phyloP scores from a whole-genome alignment of 306 rosid species.

The Sicyos baderoa region DNA sequence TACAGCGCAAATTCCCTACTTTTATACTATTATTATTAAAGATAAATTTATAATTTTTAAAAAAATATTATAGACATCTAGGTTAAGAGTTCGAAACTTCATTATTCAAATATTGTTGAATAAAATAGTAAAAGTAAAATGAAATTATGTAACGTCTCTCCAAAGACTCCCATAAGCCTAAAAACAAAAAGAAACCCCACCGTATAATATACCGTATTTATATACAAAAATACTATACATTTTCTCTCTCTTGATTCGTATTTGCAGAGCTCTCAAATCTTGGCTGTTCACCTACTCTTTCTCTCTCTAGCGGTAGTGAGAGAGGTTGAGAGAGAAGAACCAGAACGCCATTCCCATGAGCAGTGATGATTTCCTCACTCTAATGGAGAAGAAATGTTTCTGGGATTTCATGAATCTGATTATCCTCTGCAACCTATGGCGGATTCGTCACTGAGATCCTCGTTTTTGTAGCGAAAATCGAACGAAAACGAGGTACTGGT shows the following conservation, averaged over 20 bases:
- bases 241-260: not conserved
- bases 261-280: conserved; percentile 20
- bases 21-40: too few relatives aligned
- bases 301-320: conserved; percentile 11
- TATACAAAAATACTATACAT: not conserved
- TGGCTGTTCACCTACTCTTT: conserved; percentile 9
- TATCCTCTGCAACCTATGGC: conserved; percentile 12
- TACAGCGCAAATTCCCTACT: too few relatives aligned
- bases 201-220: not conserved
- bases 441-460: conserved; percentile 15
- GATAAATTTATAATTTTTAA: too few relatives aligned
- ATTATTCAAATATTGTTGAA: too few relatives aligned
- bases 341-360: not conserved
- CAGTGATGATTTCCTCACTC: conserved; percentile 25
- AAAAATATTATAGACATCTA: too few relatives aligned
- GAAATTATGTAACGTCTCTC: conserved; percentile 33
- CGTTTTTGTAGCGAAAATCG: conserved; percentile 16
- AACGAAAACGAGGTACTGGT: not conserved
- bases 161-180: conserved; percentile 48
- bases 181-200: conserved; percentile 26
- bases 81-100: too few relatives aligned
- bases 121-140: not conserved
- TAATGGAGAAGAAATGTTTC: conserved; percentile 24
- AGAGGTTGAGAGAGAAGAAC: not conserved
- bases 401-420: conserved; percentile 30